Percentiles rank a stretch among this genome's conserved stretches.
Conservation (phyloP, 2,329 filamentous ascomycete genomes). For the Aspergillus ustus region DNA sequence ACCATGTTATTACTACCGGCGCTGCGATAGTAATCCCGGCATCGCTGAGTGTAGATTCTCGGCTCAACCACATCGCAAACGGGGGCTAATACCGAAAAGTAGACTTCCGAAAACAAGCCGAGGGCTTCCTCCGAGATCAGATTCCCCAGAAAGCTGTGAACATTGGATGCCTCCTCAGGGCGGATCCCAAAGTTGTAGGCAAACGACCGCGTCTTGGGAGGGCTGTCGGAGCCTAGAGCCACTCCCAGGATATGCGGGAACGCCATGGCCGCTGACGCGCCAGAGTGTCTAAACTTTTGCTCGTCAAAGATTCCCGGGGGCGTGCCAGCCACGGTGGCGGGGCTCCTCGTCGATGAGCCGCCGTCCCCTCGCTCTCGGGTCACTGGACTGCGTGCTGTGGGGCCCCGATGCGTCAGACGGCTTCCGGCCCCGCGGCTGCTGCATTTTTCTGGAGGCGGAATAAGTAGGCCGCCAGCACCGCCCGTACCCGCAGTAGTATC, state of each 20-base stretch:
- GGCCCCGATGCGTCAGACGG: background rate
- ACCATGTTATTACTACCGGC: slow-evolving; percentile 16
- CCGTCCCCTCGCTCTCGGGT: background rate
- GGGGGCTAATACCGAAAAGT: slow-evolving; percentile 29
- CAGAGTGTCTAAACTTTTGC: slow-evolving; percentile 32
- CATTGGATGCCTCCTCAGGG: slow-evolving; percentile 33
- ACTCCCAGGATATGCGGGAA: slow-evolving; percentile 35
- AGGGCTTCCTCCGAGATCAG: slow-evolving; percentile 34
- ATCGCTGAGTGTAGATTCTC: slow-evolving; percentile 33
- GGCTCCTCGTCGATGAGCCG: slow-evolving; percentile 23
- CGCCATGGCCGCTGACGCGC: slow-evolving; percentile 36
- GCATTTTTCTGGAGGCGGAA: slow-evolving; percentile 20
- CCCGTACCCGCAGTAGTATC: background rate
- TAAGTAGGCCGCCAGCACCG: background rate
- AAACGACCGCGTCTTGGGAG: slow-evolving; percentile 32
- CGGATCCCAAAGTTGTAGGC: slow-evolving; percentile 40
- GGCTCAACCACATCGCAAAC: slow-evolving; percentile 31
- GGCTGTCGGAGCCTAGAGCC: slow-evolving; percentile 32
- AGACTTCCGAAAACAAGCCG: slow-evolving; percentile 25
- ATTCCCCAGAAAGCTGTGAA: slow-evolving; percentile 26
- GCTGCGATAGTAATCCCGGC: slow-evolving; percentile 31
- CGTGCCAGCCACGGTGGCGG: slow-evolving; percentile 10
- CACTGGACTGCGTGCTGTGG: background rate
- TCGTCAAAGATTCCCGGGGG: slow-evolving; percentile 34
- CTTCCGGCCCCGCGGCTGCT: slow-evolving; percentile 12